phyloP scores from a whole-genome alignment of 345 rosid species.

The Melaleuca quinquenervia region DNA sequence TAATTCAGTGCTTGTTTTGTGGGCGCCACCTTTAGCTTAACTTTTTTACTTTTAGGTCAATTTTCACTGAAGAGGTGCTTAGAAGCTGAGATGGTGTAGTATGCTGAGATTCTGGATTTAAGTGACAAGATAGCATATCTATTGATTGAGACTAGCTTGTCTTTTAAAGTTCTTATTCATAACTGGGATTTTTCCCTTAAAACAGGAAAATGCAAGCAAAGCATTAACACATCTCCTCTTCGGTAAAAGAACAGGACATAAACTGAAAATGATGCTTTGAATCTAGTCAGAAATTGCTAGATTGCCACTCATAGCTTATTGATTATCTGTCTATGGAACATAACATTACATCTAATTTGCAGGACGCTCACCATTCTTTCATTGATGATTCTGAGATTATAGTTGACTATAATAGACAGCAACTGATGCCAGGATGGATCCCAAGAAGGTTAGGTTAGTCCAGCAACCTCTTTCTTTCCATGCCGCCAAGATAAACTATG shows the following conservation, averaged over 20 bases:
- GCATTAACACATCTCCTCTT: neutral
- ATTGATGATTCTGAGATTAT: conserved; percentile 68
- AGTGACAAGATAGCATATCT: neutral
- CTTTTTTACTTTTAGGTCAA: neutral
- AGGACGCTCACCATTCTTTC: conserved; percentile 79
- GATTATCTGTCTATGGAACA: neutral
- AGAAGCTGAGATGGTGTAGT: neutral
- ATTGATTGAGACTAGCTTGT: neutral
- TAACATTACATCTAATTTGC: neutral
- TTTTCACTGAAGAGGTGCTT: neutral
- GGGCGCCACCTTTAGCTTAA: neutral
- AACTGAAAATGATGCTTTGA: neutral
- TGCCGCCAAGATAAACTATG: neutral
- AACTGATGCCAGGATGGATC: conserved; percentile 93
- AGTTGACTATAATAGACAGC: conserved; percentile 85
- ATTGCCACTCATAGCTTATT: neutral
- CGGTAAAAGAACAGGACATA: neutral
- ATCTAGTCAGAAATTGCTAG: neutral
- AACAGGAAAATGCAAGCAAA: neutral
- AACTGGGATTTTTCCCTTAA: neutral
- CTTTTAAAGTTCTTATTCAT: neutral
- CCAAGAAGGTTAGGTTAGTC: conserved; percentile 94
- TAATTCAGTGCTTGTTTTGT: neutral
- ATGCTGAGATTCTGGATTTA: neutral
- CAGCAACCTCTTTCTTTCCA: neutral